These are phyloP conservation scores for Aaosphaeria pasadenensis DNA, from an alignment of 2,329 filamentous ascomycete species.

Conservation along the genomic window DNA sequence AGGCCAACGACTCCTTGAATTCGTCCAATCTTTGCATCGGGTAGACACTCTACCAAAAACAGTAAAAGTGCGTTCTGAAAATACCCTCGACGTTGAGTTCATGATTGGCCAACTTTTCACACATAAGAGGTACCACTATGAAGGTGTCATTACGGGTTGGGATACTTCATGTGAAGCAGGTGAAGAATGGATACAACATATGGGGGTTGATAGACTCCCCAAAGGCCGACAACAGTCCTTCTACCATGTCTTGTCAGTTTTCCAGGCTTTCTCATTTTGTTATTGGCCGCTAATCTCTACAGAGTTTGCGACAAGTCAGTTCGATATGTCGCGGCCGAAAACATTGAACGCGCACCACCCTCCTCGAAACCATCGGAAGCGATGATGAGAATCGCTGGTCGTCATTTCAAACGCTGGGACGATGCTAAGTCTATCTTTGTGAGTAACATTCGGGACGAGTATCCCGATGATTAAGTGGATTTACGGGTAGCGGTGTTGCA, in stretches of 20 bases:
- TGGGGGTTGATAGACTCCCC: conserved; percentile 59
- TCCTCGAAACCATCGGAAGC: conserved; percentile 49
- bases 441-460: conserved; percentile 79
- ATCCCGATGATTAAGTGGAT: conserved; percentile 65
- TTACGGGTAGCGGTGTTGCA: no score
- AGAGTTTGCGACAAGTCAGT: conserved; percentile 66
- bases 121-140: conserved; percentile 76
- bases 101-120: conserved; percentile 76
- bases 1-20: conserved; percentile 53
- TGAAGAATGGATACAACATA: conserved; percentile 62
- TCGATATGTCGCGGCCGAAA: conserved; percentile 77
- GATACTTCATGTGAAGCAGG: conserved; percentile 58
- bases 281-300: conserved; percentile 2
- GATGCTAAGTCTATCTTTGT: conserved; percentile 64
- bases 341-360: conserved; percentile 54
- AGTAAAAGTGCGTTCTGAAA: conserved; percentile 8
- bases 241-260: conserved; percentile 81
- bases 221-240: conserved; percentile 67
- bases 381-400: conserved; percentile 70
- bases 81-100: conserved; percentile 19
- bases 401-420: conserved; percentile 88
- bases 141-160: conserved; percentile 88
- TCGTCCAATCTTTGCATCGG: conserved; percentile 54
- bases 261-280: conserved; percentile 18
- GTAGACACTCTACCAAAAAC: conserved; percentile 55